Base-by-base conservation (phyloP, 2,329 filamentous ascomycete genomes). In the Berkeleyomyces basicola region DNA sequence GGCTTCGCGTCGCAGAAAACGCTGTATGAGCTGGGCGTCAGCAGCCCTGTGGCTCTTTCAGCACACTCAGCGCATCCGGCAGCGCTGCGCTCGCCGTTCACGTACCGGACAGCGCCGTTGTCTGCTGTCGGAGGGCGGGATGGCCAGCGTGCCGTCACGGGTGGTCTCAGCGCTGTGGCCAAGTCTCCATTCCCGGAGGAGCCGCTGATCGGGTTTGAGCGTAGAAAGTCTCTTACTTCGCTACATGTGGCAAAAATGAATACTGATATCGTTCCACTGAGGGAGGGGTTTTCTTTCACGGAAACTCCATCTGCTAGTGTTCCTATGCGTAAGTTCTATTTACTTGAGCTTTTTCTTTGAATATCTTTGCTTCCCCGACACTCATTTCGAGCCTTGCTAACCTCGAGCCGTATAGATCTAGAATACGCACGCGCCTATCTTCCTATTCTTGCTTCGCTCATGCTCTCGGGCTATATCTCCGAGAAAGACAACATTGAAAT, bases 401-500 rank as follows among this genome's bases (percentile, higher is more conserved):
- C 58, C 14, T 4, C 7, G 36, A 14, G 7, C 9, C 1, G 23
- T 58, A 6, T 44, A 82, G 79, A 80, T 66, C 72, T 77, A 2
- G 72, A 74, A 64, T 77, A 79, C 65, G 77, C 77, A 4, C 71
- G 76, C 2, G 73, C 75, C 11, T 73, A 74, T 64, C 73, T 84
- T 3, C 82, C 82, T 1, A 75, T 80, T 0, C 70, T 84, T 4
- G 80, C 77, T 0, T 75, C 78, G 1, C 71, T 84, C 57, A 77
- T 85, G 66, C 72, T 79, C 42, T 82, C 79, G 0, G 76, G 78
- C 3, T 74, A 79, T 67, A 74, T 84, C 31, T 71, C 71, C 11
- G 73, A 74, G 33, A 77, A 79, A 37, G 82, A 84, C 67, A 72
- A 73, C 1, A 73, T 85, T 60, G 80, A 84, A 66, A 71, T 85